These are phyloP conservation scores for Blastobotrys proliferans DNA, from an alignment of 1,139 yeast species.

Conservation along the genomic window DNA sequence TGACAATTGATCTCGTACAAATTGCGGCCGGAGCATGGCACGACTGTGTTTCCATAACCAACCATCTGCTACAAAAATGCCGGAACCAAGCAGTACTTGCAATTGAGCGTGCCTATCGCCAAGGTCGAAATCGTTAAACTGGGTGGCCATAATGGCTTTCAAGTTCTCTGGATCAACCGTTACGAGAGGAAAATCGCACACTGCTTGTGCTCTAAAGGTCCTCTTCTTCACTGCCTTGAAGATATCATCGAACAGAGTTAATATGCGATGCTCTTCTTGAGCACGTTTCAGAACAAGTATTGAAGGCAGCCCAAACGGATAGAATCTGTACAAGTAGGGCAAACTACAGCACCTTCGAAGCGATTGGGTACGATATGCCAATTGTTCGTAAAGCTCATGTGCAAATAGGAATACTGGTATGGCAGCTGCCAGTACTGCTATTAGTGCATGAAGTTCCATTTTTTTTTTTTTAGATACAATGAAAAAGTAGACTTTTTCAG, in stretches of 20 bases:
- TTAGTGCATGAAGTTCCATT: background rate
- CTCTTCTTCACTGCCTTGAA: conserved; percentile 2
- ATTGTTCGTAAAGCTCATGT: conserved; percentile 2
- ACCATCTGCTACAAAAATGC: conserved; percentile 54
- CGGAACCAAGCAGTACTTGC: conserved; percentile 48
- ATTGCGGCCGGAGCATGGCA: conserved; percentile 56
- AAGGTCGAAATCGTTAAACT: conserved; percentile 48
- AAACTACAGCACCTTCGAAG: background rate
- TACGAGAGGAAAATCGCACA: conserved; percentile 21
- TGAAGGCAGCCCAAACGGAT: conserved; percentile 14
- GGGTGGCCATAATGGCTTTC: conserved; percentile 35
- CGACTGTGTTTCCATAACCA: conserved; percentile 55
- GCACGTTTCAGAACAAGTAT: conserved; percentile 9
- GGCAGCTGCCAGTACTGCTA: background rate
- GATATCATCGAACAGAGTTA: conserved; percentile 8
- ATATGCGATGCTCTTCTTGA: conserved; percentile 5
- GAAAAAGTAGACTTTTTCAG: no score
- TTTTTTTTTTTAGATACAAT: no score
- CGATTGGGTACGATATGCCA: background rate
- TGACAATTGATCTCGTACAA: conserved; percentile 50
- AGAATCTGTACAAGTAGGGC: conserved; percentile 28
- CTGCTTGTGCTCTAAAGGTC: conserved; percentile 19
- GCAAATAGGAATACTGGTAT: conserved; percentile 1
- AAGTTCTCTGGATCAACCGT: conserved; percentile 48
- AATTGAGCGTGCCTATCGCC: conserved; percentile 45